phyloP scores from a whole-genome alignment of 176 grass and related monocot species.

The Musa beccarii region DNA sequence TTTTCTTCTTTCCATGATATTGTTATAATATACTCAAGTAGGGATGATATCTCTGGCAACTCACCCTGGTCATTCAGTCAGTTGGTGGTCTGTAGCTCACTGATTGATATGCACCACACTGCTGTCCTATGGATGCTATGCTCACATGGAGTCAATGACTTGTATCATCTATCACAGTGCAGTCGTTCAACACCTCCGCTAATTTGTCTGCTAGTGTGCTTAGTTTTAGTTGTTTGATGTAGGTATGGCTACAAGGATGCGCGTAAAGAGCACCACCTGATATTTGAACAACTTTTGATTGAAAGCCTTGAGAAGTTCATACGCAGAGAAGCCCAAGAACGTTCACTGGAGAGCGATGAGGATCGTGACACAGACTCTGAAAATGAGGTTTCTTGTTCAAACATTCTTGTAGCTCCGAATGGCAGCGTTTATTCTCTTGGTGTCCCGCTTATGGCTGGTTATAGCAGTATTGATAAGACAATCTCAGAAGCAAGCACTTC shows the following conservation, averaged over 20 bases:
- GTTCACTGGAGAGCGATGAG: conserved; percentile 70
- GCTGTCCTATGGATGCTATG: too few relatives aligned
- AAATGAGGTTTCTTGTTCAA: conserved; percentile 38
- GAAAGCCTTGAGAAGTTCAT: conserved; percentile 91
- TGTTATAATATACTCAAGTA: too few relatives aligned
- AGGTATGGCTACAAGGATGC: conserved; percentile 98
- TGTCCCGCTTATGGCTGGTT: conserved; percentile 43
- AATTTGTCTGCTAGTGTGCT: not conserved
- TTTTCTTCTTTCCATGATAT: too few relatives aligned
- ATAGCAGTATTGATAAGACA: conserved; percentile 23
- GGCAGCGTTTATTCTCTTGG: conserved; percentile 57
- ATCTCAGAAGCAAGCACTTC: conserved; percentile 42
- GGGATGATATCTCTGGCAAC: too few relatives aligned
- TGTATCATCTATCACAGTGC: too few relatives aligned
- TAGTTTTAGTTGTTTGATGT: conserved; percentile 20
- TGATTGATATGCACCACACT: too few relatives aligned
- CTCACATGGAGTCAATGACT: not conserved
- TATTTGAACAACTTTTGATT: conserved; percentile 82
- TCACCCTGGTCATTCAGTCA: too few relatives aligned
- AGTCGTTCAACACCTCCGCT: not conserved
- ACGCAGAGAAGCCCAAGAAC: conserved; percentile 82
- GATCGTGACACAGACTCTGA: conserved; percentile 54
- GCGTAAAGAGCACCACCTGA: conserved; percentile 68
- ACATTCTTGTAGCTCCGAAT: conserved; percentile 67
- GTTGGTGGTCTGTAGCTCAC: too few relatives aligned